Evolutionary conservation across 108 stramenopile species (phyloP), one percentile per base, ranked within the genome.

Genomic region (Cyclotella cryptica): DNA sequence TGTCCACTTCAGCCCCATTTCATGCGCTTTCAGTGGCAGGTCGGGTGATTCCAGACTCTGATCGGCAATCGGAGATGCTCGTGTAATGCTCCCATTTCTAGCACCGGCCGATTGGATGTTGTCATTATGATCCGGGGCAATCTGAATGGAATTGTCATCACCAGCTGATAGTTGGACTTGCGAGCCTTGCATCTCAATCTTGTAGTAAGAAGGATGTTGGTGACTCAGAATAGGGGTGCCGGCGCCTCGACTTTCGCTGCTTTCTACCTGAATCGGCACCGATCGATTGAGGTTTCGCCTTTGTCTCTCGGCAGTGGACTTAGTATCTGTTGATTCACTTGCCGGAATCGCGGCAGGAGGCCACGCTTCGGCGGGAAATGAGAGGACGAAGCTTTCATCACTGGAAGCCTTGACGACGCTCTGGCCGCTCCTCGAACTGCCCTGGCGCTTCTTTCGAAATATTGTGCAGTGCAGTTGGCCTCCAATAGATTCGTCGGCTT

Each of bases 141-240:
- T 49, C 44, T 72, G 28, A 29, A 72, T 45, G 19, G 71, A 72
- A 41, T 47, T 72, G 29, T 72, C 71, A 35, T 72, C 71, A 15
- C 71, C 71, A 0, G 71, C 71, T 8, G 43, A 61, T 5, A 72
- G 71, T 47, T 72, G 71, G 27, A 60, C 58, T 41, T 42, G 22
- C 26, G 28, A 18, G 12, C 71, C 71, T 24, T 72, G 59, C 29
- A 72, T 49, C 47, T 72, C 71, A 61, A 72, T 72, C 46, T 72
- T 72, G 71, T 72, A 72, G 30, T 72, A 72, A 0, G 71, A 61
- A 22, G 71, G 71, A 19, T 39, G 71, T 42, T 26, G 43, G 12
- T 35, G 44, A 30, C 9, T 5, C 6, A 29, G 24, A 5, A 28
- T 49, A 3, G 71, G 71, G 19, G 71, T 72, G 35, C 14, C n/a